Base-by-base conservation (phyloP, 2,329 filamentous ascomycete genomes). In the Fusarium falciforme region DNA sequence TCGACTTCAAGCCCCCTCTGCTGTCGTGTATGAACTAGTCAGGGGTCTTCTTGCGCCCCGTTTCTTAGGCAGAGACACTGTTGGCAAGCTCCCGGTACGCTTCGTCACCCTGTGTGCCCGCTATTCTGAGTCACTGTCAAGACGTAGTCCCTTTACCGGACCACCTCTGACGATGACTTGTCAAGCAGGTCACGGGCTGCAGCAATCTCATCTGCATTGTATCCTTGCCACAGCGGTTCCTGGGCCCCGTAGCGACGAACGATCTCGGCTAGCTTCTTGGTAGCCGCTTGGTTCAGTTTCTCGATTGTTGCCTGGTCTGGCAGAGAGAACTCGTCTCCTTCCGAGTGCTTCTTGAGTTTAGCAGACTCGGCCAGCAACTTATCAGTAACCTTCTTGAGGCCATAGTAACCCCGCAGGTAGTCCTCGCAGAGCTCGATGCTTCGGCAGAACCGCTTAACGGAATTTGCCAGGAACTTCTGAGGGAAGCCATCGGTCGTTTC, bases 381-480 rank as follows among this genome's bases (percentile, higher is more conserved):
- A 67, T 86, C 84, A 10, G 88, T 87, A 17, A 85, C 84, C 82
- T 95, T 82, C 81, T 96, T 96, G 68, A 99, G 85, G 8, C 96
- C 96, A 82, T 98, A 98, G 82, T 95, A 97, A 1, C 95, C 96
- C 70, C 96, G 91, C 71, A 98, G 83, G 81, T 98, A 98, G 80
- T 95, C 92, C 77, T 98, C 94, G 79, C 96, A 98, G 61, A 99
- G 89, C 84, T 99, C 96, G 74, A 98, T 90, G 79, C 95, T 96
- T 77, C 96, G 90, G 80, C 93, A 94, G 83, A 97, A 98, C 74
- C 95, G 91, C 80, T 94, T 93, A 63, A 98, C 83, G 6, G 94
- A 92, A 80, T 95, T 93, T 49, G 89, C 86, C 64, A 96, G 85
- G 77, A 90, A 85, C 80, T 88, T 88, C 49, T 86, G 82, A 4